phyloP scores from a whole-genome alignment of 2,329 filamentous ascomycete species.

The Monosporascus sp. region DNA sequence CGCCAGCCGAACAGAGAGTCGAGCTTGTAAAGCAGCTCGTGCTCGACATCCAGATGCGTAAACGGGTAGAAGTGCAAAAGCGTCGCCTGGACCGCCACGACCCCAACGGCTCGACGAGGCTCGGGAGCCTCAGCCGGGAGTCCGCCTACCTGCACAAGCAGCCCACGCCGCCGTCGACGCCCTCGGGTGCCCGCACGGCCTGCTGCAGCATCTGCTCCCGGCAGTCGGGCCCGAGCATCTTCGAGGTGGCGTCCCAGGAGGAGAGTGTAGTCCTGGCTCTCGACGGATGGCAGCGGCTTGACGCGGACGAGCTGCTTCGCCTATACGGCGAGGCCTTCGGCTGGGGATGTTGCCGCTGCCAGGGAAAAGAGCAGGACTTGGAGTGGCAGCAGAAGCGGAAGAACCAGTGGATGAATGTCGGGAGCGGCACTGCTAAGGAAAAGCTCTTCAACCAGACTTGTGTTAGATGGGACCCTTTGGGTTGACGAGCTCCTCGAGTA shows the following conservation, averaged over 20 bases:
- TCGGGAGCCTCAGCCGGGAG: constrained; percentile 11
- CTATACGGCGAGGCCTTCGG: constrained; percentile 16
- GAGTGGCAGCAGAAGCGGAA: constrained; percentile 13
- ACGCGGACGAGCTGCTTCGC: constrained; percentile 10
- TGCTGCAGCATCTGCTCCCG: constrained; percentile 14
- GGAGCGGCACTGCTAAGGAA: constrained; percentile 4
- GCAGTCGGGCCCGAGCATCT: constrained; percentile 11
- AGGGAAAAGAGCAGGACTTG: constrained; percentile 9
- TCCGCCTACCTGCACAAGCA: constrained; percentile 13
- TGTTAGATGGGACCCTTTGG: constrained; percentile 12
- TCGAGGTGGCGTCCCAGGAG: constrained; percentile 13
- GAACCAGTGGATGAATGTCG: constrained; percentile 13
- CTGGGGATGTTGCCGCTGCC: constrained; percentile 12
- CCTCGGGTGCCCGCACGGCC: background rate
- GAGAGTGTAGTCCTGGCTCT: constrained; percentile 14
- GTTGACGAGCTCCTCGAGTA: background rate
- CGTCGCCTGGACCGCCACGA: constrained; percentile 9
- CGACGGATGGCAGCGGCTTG: constrained; percentile 11
- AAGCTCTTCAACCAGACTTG: constrained; percentile 5
- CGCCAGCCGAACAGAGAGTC: constrained; percentile 8
- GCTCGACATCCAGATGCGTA: constrained; percentile 13
- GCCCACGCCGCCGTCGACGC: constrained; percentile 2
- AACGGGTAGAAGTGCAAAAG: constrained; percentile 10
- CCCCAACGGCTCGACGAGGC: constrained; percentile 3
- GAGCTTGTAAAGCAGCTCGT: constrained; percentile 11